Percentiles rank a stretch among this genome's conserved stretches.
Evolutionary conservation across 2,329 filamentous ascomycete species (phyloP).

Genomic region (Fusarium acutatum): DNA sequence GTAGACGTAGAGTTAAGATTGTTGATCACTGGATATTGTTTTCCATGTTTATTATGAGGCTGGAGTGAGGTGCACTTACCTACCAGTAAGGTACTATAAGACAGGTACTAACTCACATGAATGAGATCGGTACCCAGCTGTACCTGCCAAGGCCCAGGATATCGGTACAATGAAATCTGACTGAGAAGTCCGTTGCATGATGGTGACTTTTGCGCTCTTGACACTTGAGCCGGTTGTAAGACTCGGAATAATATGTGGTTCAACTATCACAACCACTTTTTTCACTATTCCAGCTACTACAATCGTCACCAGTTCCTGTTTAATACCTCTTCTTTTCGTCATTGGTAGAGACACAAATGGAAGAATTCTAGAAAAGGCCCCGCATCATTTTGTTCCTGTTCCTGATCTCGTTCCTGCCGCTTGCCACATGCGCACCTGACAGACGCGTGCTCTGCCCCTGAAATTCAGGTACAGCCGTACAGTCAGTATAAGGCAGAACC

Average conservation of each 20-base stretch:
- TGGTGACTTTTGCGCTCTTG: not conserved
- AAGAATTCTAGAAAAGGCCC: constrained; percentile 41
- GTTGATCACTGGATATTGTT: not conserved
- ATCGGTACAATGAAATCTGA: not conserved
- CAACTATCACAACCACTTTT: not conserved
- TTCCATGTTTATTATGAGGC: not conserved
- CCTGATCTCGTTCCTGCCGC: constrained; percentile 34
- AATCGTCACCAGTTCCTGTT: not conserved
- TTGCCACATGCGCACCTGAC: constrained; percentile 21
- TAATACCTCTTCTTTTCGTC: not conserved
- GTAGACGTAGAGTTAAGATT: not conserved
- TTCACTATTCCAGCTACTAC: not conserved
- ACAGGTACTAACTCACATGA: not conserved
- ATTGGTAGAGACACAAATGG: constrained; percentile 33
- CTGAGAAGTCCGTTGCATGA: not conserved
- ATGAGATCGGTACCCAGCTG: not conserved
- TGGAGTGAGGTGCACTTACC: not conserved
- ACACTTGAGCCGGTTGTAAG: not conserved
- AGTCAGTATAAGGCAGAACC: not conserved
- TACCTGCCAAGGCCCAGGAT: not conserved
- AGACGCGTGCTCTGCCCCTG: constrained; percentile 19
- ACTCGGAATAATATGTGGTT: not conserved
- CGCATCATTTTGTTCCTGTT: constrained; percentile 35
- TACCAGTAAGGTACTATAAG: not conserved
- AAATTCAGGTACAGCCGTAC: not conserved